A percentile compares a stretch with the other conserved stretches of the same genome.
Conservation (phyloP, 2,329 filamentous ascomycete species). For the Aspergillus persii region DNA sequence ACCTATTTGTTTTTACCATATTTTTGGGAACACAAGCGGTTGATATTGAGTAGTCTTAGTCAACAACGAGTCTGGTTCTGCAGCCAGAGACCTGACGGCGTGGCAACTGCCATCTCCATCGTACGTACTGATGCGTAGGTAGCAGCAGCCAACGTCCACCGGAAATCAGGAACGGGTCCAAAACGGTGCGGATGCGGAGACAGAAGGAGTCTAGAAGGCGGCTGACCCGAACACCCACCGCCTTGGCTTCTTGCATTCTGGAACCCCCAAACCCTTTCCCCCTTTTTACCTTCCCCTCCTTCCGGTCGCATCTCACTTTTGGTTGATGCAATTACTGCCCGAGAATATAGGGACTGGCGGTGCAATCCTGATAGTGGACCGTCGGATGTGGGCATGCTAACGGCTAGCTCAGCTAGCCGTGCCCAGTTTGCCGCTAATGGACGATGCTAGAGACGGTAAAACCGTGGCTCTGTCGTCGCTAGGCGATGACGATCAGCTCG, state of each 20-base stretch:
- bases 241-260: not conserved
- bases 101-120: too few relatives aligned
- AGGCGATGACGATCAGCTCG: slow-evolving; percentile 21
- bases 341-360: not conserved
- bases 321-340: not conserved
- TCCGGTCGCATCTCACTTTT: not conserved
- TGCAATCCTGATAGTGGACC: not conserved
- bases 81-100: too few relatives aligned
- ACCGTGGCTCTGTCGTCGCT: slow-evolving; percentile 24
- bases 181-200: not conserved
- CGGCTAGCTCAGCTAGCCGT: slow-evolving; percentile 17
- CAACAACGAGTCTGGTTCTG: not conserved
- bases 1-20: not conserved
- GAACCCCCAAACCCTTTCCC: not conserved
- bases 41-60: not conserved
- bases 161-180: not conserved
- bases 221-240: not conserved
- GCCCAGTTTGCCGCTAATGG: slow-evolving; percentile 32
- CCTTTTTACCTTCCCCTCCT: not conserved
- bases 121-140: too few relatives aligned
- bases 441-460: slow-evolving; percentile 31
- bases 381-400: slow-evolving; percentile 20
- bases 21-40: not conserved
- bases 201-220: not conserved
- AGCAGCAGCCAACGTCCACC: not conserved